Base-by-base conservation (phyloP, 2,329 filamentous ascomycete species). In the Aspergillus sp. region DNA sequence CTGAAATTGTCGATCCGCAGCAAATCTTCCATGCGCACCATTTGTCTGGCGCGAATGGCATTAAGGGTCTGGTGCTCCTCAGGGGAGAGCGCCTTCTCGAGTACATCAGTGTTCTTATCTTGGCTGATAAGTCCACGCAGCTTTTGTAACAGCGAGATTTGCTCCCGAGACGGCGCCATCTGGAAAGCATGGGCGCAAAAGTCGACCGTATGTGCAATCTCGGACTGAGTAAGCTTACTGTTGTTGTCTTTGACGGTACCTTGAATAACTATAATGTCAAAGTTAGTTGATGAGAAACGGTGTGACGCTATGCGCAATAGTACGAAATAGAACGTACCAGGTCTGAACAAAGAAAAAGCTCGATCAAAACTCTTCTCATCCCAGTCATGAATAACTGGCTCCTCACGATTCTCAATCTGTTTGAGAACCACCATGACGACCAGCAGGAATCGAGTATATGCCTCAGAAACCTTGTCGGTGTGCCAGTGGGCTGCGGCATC, bases 401-500 rank as follows among this genome's bases (percentile, higher is more conserved):
- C 29, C 2, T 64, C 55, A 12, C 31, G 55, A 14, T 20, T 32
- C 6, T 52, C n/a, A 20, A 64, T 64, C 54, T 64, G 63, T 47
- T 61, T 54, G 6, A 51, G 46, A 3, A 58, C 55, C 18, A 54
- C 56, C 12, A 52, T 49, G 3, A 64, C 77, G 2, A 80, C 67
- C 0, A 82, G 59, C 20, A 82, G 64, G 69, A 83, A 84, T 1
- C 80, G 76, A 3, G 78, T 79, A 63, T 83, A 83, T 7, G 73
- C 73, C 49, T 81, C 79, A 2, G 71, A 65, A 1, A 78, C 72
- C 66, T 81, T 82, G 46, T 73, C 75, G 1, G 71, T 71, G 63
- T 83, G 80, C 82, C 76, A 78, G 51, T 62, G 56, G 4, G 55
- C 61, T 6, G 79, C 79, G 10, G 55, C 62, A 6, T 57, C 16